Evolutionary conservation across 2,329 filamentous ascomycete species (phyloP).

Genomic region (Diatrype stigma): DNA sequence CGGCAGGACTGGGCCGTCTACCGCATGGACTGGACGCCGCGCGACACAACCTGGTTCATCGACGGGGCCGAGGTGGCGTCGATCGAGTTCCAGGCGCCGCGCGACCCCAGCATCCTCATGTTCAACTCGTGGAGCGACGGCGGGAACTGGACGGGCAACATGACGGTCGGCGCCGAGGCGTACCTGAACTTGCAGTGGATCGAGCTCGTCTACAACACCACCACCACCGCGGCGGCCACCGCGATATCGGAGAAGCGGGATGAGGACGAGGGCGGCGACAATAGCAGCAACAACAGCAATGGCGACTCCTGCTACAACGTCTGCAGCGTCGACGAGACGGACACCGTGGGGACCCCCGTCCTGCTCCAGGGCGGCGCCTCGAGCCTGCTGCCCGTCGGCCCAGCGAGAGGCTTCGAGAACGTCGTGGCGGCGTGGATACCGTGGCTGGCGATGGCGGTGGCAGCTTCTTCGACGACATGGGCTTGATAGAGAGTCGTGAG

Average conservation of each 20-base stretch:
- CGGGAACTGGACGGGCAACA: constrained; percentile 55
- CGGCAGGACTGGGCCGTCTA: constrained; percentile 57
- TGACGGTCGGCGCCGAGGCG: constrained; percentile 46
- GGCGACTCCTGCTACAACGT: constrained; percentile 22
- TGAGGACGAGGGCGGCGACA: constrained; percentile 14
- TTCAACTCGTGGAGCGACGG: constrained; percentile 61
- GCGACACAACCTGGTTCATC: constrained; percentile 52
- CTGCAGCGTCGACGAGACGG: constrained; percentile 33
- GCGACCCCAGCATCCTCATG: constrained; percentile 47
- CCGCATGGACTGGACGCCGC: constrained; percentile 56
- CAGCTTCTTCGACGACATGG: background rate
- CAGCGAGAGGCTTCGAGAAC: constrained; percentile 9
- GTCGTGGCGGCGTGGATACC: constrained; percentile 19
- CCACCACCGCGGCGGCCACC: constrained; percentile 10
- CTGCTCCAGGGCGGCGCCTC: constrained; percentile 25
- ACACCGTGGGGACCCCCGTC: constrained; percentile 35
- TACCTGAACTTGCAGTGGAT: constrained; percentile 60
- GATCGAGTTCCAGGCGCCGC: constrained; percentile 53
- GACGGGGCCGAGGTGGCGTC: constrained; percentile 46
- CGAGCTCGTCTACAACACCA: constrained; percentile 52
- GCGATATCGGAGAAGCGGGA: constrained; percentile 5
- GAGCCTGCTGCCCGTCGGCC: constrained; percentile 13
- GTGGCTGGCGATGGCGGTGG: constrained; percentile 16
- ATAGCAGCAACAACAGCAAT: too few species aligned
- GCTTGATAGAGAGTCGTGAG: background rate